Conservation (phyloP, 805 yeast genomes). For the Ogataea dorogensis region DNA sequence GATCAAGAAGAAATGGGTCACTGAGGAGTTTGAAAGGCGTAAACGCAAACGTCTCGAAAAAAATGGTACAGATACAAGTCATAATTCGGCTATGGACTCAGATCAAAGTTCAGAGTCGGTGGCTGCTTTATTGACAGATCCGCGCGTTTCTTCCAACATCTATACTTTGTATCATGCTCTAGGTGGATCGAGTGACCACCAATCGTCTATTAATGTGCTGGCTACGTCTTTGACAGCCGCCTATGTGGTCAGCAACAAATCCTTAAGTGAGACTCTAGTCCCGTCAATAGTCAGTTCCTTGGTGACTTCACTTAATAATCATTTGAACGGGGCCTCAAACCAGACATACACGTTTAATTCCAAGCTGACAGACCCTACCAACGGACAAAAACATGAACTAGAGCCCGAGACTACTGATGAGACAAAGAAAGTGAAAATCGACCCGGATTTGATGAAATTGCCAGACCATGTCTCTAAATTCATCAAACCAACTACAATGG, state of each 20-base stretch:
- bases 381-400: constrained; percentile 14
- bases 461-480: constrained; percentile 14
- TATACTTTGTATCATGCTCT: constrained; percentile 28
- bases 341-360: constrained; percentile 18
- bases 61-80: constrained; percentile 19
- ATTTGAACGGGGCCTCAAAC: constrained; percentile 7
- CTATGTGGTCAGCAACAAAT: constrained; percentile 31
- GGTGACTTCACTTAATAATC: constrained; percentile 18
- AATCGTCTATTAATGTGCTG: constrained; percentile 29
- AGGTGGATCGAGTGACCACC: constrained; percentile 26
- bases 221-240: constrained; percentile 41
- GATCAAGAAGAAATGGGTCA: constrained; percentile 65
- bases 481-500: constrained; percentile 8
- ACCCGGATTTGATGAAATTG: constrained; percentile 6
- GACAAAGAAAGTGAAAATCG: constrained; percentile 9
- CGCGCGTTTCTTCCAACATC: constrained; percentile 7
- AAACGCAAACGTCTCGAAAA: constrained; percentile 56
- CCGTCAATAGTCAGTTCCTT: constrained; percentile 22
- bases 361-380: constrained; percentile 5
- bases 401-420: constrained; percentile 9
- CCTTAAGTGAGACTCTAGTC: constrained; percentile 18
- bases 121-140: constrained; percentile 17
- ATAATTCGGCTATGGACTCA: background rate
- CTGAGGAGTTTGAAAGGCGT: constrained; percentile 65
- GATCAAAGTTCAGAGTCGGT: constrained; percentile 9